Evolutionary conservation across 306 rosid species (phyloP), one percentile per base, ranked within the genome.

Genomic region (Fragaria vesca): DNA sequence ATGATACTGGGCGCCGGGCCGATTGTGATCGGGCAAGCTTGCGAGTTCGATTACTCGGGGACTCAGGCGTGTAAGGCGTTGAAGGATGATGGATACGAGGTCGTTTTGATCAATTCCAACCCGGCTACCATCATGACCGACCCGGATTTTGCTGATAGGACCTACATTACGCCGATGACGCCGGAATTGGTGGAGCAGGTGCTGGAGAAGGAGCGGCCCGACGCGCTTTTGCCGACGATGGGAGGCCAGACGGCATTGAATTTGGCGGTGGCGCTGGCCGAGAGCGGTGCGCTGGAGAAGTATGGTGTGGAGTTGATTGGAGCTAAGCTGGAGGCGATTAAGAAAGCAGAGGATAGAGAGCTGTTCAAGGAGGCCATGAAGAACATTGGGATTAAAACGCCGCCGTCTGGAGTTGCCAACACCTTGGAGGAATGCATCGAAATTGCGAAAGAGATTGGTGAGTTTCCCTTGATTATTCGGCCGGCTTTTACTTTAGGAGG

Each of bases 61-160:
- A 93, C 98, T 10, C 99, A 91, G 85, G 99, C 99, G 1, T 96
- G 99, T 67, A 96, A 93, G 67, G 98, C 98, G 1, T 83, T 96
- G 7, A 87, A 84, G 61, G 99, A 96, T 72, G 99, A 96, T 43
- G 99, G 99, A 0, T 93, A 93, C 47, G 85, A 95, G 12, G 98
- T 92, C 1, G 45, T 95, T 13, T 85, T 92, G 82, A 96, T 96
- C 5, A 93, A 96, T 62, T 96, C 99, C 4, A 96, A 96, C 70
- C 98, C 99, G 1, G 99, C 99, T 0, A 96, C 98, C 30, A 96
- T 96, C 40, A 96, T 96, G 99, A 96, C 99, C 8, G 99, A 96
- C 88, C 99, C 98, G 4, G 98, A 93, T 0, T 76, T 86, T 80
- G 96, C 97, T 7, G 90, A 93, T 62, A 77, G 90, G 83, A 93